These are phyloP conservation scores for Schizosaccharomyces osmophilus DNA, from an alignment of 805 yeast genomes.

Conservation along the genomic window DNA sequence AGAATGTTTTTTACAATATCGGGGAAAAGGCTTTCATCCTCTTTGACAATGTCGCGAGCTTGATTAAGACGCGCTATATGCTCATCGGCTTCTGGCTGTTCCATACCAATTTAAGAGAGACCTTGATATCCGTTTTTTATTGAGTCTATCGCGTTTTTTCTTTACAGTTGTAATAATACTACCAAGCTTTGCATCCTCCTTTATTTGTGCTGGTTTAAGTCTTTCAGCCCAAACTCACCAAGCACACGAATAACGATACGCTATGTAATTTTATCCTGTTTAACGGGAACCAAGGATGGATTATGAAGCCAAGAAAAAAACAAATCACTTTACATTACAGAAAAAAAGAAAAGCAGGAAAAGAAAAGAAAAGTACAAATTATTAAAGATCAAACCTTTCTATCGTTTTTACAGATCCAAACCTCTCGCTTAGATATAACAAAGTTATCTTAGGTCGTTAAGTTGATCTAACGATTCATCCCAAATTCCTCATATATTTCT, in stretches of 20 bases:
- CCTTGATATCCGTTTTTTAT: neutral
- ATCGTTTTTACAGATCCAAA: too few species aligned
- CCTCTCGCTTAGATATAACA: too few species aligned
- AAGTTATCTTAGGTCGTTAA: too few species aligned
- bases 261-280: too few species aligned
- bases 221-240: neutral
- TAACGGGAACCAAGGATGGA: neutral
- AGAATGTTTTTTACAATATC: conserved; percentile 16
- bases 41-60: conserved; percentile 15
- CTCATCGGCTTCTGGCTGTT: conserved; percentile 5
- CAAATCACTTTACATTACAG: neutral
- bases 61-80: conserved; percentile 16
- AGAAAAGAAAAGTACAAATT: neutral
- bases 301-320: neutral
- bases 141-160: neutral
- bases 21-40: conserved; percentile 16
- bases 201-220: neutral
- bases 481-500: too few species aligned
- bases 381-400: neutral
- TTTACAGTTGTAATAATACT: neutral
- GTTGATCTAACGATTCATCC: too few species aligned
- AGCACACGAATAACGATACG: too few species aligned
- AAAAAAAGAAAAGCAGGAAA: neutral
- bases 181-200: neutral
- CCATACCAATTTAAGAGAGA: neutral